Evolutionary conservation across 164 flowering plant genomes (phyloP), one percentile per base, ranked within the genome.

Genomic region (Magnolia sinica): DNA sequence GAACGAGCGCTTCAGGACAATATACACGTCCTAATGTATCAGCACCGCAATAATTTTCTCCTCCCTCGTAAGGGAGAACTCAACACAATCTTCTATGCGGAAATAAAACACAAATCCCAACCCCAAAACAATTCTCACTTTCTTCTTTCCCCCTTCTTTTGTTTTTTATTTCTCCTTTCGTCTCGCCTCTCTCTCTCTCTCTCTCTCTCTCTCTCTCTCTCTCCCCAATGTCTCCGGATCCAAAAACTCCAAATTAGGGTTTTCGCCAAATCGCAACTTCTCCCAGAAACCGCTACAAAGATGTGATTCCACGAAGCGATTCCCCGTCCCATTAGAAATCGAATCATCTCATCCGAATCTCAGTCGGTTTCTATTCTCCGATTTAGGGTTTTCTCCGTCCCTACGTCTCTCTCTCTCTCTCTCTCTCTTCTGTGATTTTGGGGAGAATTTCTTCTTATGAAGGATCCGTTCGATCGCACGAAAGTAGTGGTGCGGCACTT

Each of bases 401-500:
- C 19, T 29, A 11, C 18, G 14, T 24, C 70, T 68, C 29, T 31
- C 9, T 68, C 50, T 27, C 1, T 68, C 16, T 27, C 9, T 68
- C 50, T 27, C 1, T 68, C 16, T 27, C 71, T 68, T 27, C 71
- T 68, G 50, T 68, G 45, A 27, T 13, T 37, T 37, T 37, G 45
- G 68, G 27, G 19, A 19, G 68, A 50, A 70, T 58, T 73, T 27
- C 71, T 55, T 16, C 71, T 73, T 71, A 88, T 90, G 92, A 89
- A 88, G 85, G 92, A 88, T 70, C 84, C 84, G 50, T 72, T 76
- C 49, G 89, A 90, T 86, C 93, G 93, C 74, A 91, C 93, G 45
- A 92, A 94, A 81, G 94, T 92, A 61, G 97, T 92, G 85, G 78
- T 94, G 22, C 88, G 98, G 85, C 97, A 91, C 89, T 87, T 94